phyloP scores from a whole-genome alignment of 2,329 filamentous ascomycete species.

The Triangularia setosa region DNA sequence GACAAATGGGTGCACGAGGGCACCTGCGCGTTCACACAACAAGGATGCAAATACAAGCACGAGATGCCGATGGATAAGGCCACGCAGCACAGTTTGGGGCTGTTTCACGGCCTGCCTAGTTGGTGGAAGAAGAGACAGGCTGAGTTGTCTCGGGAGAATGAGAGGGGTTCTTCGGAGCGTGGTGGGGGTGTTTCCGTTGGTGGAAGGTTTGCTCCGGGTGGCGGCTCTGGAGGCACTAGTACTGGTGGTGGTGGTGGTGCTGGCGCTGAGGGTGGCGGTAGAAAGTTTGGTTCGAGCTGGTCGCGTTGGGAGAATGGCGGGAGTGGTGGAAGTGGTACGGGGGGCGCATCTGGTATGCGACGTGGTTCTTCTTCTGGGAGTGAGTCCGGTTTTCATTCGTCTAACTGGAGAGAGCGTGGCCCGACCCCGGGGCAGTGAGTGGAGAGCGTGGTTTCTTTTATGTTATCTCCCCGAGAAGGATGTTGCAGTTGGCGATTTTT shows the following conservation, averaged over 20 bases:
- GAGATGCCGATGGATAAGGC: slow-evolving; percentile 73
- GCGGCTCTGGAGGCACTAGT: neutral
- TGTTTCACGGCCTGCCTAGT: slow-evolving; percentile 59
- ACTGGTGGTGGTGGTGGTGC: neutral
- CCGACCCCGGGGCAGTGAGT: neutral
- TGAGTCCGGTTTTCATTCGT: neutral
- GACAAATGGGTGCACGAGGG: slow-evolving; percentile 87
- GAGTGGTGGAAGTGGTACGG: neutral
- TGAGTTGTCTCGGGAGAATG: slow-evolving; percentile 33
- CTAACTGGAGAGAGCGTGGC: neutral
- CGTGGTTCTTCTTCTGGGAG: neutral
- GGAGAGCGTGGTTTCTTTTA: neutral
- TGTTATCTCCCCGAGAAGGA: neutral
- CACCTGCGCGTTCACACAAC: slow-evolving; percentile 77
- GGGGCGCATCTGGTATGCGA: neutral
- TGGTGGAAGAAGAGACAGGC: slow-evolving; percentile 57
- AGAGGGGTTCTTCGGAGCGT: neutral
- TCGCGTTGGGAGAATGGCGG: neutral
- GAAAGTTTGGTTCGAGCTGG: neutral
- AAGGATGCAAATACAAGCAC: slow-evolving; percentile 86
- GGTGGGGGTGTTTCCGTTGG: neutral
- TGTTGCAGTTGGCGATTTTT: neutral
- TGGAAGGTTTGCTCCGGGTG: neutral
- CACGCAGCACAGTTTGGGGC: slow-evolving; percentile 65
- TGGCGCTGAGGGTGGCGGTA: neutral